Percentiles rank a stretch among this genome's conserved stretches.
phyloP scores from a whole-genome alignment of 805 yeast species.

The Barnettozyma sp. region DNA sequence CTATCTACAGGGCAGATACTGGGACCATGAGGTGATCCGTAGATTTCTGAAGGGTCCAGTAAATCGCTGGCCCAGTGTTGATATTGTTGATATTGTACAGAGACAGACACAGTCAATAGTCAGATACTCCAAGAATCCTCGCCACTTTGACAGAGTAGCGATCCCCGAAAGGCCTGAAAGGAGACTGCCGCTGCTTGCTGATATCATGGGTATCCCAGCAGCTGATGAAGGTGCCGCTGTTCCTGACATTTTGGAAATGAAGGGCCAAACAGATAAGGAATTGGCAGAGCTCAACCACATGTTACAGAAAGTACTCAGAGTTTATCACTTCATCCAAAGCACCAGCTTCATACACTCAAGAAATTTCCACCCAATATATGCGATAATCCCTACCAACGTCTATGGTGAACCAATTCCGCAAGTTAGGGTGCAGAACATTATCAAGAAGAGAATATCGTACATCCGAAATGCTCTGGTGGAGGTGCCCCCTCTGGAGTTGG shows the following conservation, averaged over 20 bases:
- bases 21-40: conserved; percentile 17
- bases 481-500: conserved; percentile 20
- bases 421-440: conserved; percentile 16
- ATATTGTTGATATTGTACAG: conserved; percentile 8
- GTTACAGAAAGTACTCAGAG: conserved; percentile 17
- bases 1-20: conserved; percentile 16
- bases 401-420: conserved; percentile 20
- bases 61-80: conserved; percentile 21
- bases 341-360: conserved; percentile 14
- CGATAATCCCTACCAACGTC: conserved; percentile 15
- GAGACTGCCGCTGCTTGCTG: conserved; percentile 9
- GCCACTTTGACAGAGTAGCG: conserved; percentile 4
- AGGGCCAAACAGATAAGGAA: conserved; percentile 5
- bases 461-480: conserved; percentile 13
- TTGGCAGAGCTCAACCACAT: conserved; percentile 8
- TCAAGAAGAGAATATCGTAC: conserved; percentile 18
- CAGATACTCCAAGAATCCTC: conserved; percentile 5
- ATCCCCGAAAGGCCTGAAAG: conserved; percentile 14
- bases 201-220: too few species aligned
- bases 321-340: conserved; percentile 15
- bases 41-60: conserved; percentile 18
- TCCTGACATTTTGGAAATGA: conserved; percentile 3
- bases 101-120: conserved; percentile 10
- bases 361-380: conserved; percentile 15
- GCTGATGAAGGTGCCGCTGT: too few species aligned